Conservation (phyloP, 129 eudicot species). For the Saposhnikovia divaricata region DNA sequence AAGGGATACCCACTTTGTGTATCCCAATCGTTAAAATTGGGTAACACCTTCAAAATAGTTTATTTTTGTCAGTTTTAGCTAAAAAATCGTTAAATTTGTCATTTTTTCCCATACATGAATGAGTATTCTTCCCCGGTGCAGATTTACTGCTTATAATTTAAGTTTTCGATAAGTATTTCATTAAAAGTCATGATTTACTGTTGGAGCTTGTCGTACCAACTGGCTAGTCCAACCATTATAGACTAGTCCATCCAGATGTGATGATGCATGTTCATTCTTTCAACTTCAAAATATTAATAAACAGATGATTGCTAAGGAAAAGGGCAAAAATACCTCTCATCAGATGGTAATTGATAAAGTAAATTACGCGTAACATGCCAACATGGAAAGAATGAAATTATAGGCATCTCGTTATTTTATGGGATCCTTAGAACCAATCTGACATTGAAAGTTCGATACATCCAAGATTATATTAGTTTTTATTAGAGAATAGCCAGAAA, state of each 20-base stretch:
- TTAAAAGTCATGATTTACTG: not conserved
- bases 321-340: not conserved
- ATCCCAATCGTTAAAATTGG: too few species aligned
- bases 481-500: not conserved
- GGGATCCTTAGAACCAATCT: not conserved
- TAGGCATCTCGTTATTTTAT: not conserved
- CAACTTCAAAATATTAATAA: not conserved
- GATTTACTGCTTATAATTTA: too few species aligned
- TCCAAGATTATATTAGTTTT: not conserved
- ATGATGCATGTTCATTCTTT: not conserved
- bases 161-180: too few species aligned
- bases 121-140: too few species aligned
- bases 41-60: too few species aligned
- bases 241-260: not conserved
- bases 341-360: not conserved
- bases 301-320: not conserved
- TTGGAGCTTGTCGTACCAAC: not conserved
- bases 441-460: not conserved
- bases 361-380: not conserved
- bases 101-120: too few species aligned
- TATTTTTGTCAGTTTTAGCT: too few species aligned
- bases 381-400: not conserved
- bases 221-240: not conserved
- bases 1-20: too few species aligned
- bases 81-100: too few species aligned